A percentile compares a stretch with the other conserved stretches of the same genome.
These are phyloP conservation scores for Ustilago cynodontis DNA, from an alignment of 1,284 basidiomycete genomes.

Conservation along the genomic window DNA sequence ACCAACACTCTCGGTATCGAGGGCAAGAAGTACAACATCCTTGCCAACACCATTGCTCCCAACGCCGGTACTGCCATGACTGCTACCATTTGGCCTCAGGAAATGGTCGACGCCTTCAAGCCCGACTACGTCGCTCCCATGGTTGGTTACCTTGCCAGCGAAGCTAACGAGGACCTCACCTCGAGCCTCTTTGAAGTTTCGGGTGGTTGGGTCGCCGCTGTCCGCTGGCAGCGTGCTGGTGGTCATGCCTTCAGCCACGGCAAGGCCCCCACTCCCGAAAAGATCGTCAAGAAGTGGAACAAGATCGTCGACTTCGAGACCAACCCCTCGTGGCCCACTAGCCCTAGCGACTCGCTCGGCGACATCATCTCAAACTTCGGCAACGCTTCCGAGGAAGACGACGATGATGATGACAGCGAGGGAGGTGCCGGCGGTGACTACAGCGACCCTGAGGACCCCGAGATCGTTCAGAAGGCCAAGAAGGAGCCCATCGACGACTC, in stretches of 20 bases:
- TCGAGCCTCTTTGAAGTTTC: constrained; percentile 87
- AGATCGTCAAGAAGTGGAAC: constrained; percentile 62
- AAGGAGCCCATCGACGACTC: constrained; percentile 70
- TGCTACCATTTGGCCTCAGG: constrained; percentile 78
- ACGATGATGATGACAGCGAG: constrained; percentile 62
- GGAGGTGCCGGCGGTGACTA: constrained; percentile 71
- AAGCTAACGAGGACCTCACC: constrained; percentile 80
- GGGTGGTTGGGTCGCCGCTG: constrained; percentile 92
- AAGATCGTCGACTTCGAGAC: constrained; percentile 68
- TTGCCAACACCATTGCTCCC: constrained; percentile 88
- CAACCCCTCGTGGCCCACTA: constrained; percentile 66
- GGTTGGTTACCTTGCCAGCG: constrained; percentile 89
- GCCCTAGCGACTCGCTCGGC: constrained; percentile 62
- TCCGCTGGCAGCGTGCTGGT: constrained; percentile 91
- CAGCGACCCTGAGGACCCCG: constrained; percentile 85
- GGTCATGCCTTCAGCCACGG: constrained; percentile 73
- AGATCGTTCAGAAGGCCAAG: constrained; percentile 86
- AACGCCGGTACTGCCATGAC: constrained; percentile 78
- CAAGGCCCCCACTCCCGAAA: constrained; percentile 63
- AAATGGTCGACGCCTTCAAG: constrained; percentile 95
- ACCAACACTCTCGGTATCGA: constrained; percentile 91
- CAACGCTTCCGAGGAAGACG: constrained; percentile 45
- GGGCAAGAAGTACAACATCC: constrained; percentile 88
- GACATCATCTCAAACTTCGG: constrained; percentile 68
- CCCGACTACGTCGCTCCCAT: constrained; percentile 92